These are phyloP conservation scores for Coelastrella sp. DNA, from an alignment of 139 green algal genomes.

Conservation along the genomic window DNA sequence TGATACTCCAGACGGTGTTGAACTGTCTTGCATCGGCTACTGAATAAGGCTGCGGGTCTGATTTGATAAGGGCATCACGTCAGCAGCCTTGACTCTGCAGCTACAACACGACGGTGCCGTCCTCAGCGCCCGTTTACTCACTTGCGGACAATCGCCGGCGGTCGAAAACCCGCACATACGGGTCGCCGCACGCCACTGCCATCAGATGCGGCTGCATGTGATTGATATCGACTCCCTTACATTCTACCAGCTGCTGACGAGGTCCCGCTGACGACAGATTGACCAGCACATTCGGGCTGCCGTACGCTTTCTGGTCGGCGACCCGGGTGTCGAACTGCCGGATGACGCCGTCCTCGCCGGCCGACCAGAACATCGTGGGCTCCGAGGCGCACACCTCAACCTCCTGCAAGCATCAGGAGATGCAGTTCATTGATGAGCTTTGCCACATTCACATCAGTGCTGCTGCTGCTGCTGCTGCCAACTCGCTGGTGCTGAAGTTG, in stretches of 20 bases:
- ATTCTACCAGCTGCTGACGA: conserved; percentile 52
- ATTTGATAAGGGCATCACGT: not conserved
- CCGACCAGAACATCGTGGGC: conserved; percentile 90
- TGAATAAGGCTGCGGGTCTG: no score
- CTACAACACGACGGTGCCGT: not conserved
- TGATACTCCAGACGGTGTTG: no score
- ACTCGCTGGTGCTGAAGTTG: no score
- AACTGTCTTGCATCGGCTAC: no score
- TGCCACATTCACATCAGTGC: not conserved
- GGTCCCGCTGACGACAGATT: conserved; percentile 11
- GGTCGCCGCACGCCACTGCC: conserved; percentile 78
- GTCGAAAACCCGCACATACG: conserved; percentile 82
- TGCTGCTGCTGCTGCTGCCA: not conserved
- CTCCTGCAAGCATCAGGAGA: conserved; percentile 58
- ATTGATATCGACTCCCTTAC: conserved; percentile 76
- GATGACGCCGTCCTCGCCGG: conserved; percentile 82
- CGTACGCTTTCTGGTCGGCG: conserved; percentile 55
- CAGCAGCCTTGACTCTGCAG: not conserved
- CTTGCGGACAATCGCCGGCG: conserved; percentile 63
- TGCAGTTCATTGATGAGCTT: not conserved
- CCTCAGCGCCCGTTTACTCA: not conserved
- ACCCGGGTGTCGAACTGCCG: conserved; percentile 86
- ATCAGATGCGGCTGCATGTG: conserved; percentile 72
- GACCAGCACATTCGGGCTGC: conserved; percentile 70
- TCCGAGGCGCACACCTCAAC: conserved; percentile 82